Evolutionary conservation across 164 flowering plant genomes (phyloP).

Genomic region (Vitis amurensis): DNA sequence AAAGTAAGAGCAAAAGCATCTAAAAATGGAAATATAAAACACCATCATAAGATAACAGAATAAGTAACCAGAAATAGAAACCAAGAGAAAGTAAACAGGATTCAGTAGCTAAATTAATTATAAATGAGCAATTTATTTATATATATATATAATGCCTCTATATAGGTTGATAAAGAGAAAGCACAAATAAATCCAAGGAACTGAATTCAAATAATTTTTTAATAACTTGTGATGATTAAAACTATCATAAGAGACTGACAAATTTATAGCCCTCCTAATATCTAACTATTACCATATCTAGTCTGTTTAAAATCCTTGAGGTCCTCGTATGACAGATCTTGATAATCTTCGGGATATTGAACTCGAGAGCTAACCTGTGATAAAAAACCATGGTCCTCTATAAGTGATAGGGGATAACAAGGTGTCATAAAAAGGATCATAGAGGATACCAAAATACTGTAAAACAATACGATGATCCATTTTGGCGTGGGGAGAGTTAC

Average conservation of each 20-base stretch:
- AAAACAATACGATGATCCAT: background rate
- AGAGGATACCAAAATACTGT: background rate
- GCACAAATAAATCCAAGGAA: background rate
- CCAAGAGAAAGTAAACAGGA: too few species aligned
- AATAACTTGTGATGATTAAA: background rate
- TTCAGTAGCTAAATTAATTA: too few species aligned
- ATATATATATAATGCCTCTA: too few species aligned
- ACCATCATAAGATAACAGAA: too few species aligned
- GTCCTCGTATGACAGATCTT: conserved; percentile 84
- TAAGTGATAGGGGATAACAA: too few species aligned
- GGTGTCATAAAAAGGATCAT: background rate
- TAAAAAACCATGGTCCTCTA: background rate
- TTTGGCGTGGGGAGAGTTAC: background rate
- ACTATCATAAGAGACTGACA: too few species aligned
- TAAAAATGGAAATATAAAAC: too few species aligned
- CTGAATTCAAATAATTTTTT: background rate
- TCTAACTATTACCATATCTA: conserved; percentile 71
- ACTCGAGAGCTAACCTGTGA: conserved; percentile 86
- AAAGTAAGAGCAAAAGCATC: too few species aligned
- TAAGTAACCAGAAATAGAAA: too few species aligned
- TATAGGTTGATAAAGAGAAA: too few species aligned
- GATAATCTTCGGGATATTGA: conserved; percentile 82
- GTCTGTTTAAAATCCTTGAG: conserved; percentile 91
- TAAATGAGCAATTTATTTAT: too few species aligned
- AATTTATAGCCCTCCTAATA: background rate